Base-by-base conservation (phyloP, 441 rosid species). In the Mallotus repandus region DNA sequence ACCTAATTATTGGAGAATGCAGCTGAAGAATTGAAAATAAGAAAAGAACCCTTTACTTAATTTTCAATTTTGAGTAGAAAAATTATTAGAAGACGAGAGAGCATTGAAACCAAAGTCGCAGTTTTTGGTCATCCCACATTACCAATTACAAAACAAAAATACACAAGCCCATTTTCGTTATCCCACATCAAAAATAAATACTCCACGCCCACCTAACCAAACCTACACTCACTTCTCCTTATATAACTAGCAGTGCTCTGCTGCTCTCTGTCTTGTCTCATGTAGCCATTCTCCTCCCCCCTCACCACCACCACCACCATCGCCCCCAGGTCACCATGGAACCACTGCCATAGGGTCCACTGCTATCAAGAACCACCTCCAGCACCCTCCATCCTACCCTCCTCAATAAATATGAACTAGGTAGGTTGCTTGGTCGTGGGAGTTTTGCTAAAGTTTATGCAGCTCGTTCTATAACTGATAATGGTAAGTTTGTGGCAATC, bases 371-470 rank as follows among this genome's bases (percentile, higher is more conserved):
- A 41, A 58, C 66, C 49, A 16, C 70, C 52, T 62, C 80, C n/a
- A 29, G 46, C 66, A 9, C 71, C 62, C 74, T 35, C 66, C 14
- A 73, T 21, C 72, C 79, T 9, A 72, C 80, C 45, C 85, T 94
- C 22, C 88, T 89, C 41, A 89, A 91, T 4, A 87, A 79, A 77
- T 94, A 94, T 82, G 83, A 85, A 53, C 77, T 92, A 16, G 93
- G 93, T 49, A 84, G 83, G 9, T 66, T 86, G 0, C 78, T 94
- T 4, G 98, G 99, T 49, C 81, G 90, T 11, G 96, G 99, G 57
- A 85, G 85, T 82, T 87, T 92, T 35, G 92, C 97, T 5, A 86
- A 92, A 76, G 91, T 93, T 54, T 83, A 85, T 25, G 81, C 81
- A 35, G 97, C 94, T 21, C 80, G 82, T 15, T 66, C 71, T 75